Base-by-base conservation (phyloP, 2,329 filamentous ascomycete genomes). In the Cercospora beticola region DNA sequence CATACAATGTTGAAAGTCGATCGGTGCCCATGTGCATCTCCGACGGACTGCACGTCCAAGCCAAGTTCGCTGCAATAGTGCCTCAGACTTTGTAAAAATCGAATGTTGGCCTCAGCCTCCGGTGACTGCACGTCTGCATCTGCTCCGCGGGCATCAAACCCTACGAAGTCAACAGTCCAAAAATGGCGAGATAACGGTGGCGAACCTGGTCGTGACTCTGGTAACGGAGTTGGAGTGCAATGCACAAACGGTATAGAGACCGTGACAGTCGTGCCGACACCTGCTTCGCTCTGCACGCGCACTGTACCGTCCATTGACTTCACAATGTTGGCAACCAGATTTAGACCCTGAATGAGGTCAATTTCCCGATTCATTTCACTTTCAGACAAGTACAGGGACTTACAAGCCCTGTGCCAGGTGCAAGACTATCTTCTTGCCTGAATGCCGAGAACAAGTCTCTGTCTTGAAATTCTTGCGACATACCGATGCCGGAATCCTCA, bases 401-500 rank as follows among this genome's bases (percentile, higher is more conserved):
- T 26, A 52, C 46, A 52, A 54, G 54, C 36, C 78, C 78, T 1
- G 77, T 78, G 7, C 78, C 78, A n/a, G 72, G 58, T 3, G 76
- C 60, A 28, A 76, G 69, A 0, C 72, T 66, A 57, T 79, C 71
- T 58, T 77, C 78, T 65, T 80, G 78, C 33, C 72, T 74, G 68
- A 79, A 80, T 0, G 78, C 74, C 8, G 68, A 71, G 60, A 72
- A 79, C 2, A 79, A 65, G 16, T 74, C 73, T 33, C 74, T 67
- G 8, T 72, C 63, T 16, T 76, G 49, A 46, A 76, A 79, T 1
- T 72, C 62, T 40, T 70, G 40, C 3, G 73, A 74, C 46, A 79
- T 79, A 8, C 78, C 78, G 26, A 71, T 74, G 4, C 78, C 78
- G 3, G 76, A 76, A 62, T 79, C 78, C 14, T 64, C 43, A 14